Base-by-base conservation (phyloP, 2,329 filamentous ascomycete species). In the Tothia fuscella region DNA sequence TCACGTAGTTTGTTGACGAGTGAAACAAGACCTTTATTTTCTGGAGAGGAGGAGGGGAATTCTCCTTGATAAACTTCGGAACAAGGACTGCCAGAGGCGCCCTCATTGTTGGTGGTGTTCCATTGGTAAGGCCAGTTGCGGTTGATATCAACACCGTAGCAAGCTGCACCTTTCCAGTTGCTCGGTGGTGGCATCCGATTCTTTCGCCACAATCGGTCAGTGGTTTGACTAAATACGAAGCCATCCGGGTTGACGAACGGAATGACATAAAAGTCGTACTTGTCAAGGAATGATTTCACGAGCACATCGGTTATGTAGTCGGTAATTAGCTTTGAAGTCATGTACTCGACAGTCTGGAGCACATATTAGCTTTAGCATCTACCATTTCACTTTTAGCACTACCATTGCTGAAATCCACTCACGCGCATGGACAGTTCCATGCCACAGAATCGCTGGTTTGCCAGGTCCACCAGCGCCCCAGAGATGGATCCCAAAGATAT, bases 181-280 rank as follows among this genome's bases (percentile, higher is more conserved):
- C 53, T 12, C 40, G 3, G 52, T 58, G 4, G 41, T 42, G 32
- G 32, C 32, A 61, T 57, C 0, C 59, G 49, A 49, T 62, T 62
- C 51, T 62, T 62, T 42, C 59, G 51, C 59, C 59, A 62, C 46
- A 61, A 38, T 31, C 59, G 57, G 46, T 61, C 54, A 34, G 43
- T 56, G n/a, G 53, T 51, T 40, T 62, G 59, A 3, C 56, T 53
- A 50, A 56, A 61, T 33, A 56, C 54, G 46, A 62, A 62, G 42
- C 59, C 73, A 42, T 78, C 75, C 0, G 74, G 73, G 51, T 80
- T 79, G 13, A 76, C 72, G 19, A 78, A 59, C 3, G 76, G 75
- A 46, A 79, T 66, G 49, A 82, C 68, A 55, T 78, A 80, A 49
- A 78, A 78, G 57, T 82, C 79, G 52, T 76, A 79, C 42, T 65